Percentiles rank a stretch among this genome's conserved stretches.
Evolutionary conservation across 2,329 filamentous ascomycete genomes (phyloP).

Genomic region (Nemania diffusa): DNA sequence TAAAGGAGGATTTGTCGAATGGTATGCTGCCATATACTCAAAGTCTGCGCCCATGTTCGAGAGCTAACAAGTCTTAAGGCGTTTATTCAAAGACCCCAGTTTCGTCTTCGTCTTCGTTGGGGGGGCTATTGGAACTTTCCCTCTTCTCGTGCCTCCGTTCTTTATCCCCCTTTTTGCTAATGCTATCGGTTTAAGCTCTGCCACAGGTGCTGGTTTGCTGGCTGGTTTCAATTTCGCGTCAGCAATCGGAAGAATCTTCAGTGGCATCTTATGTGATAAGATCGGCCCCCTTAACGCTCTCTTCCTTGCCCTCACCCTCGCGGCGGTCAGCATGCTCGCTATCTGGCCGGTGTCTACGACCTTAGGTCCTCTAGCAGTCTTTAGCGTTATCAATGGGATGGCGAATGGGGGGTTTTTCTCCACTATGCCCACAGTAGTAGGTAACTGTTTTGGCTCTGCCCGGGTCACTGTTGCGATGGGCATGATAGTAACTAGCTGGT

Average conservation of each 20-base stretch:
- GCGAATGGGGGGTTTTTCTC: constrained; percentile 73
- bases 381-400: constrained; percentile 68
- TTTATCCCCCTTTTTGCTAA: constrained; percentile 62
- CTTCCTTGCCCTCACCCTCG: constrained; percentile 61
- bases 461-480: constrained; percentile 67
- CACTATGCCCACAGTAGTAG: constrained; percentile 71
- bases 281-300: constrained; percentile 67
- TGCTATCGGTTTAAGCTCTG: constrained; percentile 64
- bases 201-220: constrained; percentile 65
- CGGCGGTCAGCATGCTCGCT: constrained; percentile 66
- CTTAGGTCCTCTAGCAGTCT: constrained; percentile 63
- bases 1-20: constrained; percentile 54
- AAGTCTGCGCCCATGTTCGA: not conserved
- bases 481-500: constrained; percentile 71
- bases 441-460: constrained; percentile 66
- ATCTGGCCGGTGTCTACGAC: constrained; percentile 69
- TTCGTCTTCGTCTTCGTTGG: constrained; percentile 59
- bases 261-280: constrained; percentile 64
- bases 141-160: constrained; percentile 63
- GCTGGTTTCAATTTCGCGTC: constrained; percentile 71
- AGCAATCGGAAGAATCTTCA: constrained; percentile 65
- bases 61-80: constrained; percentile 44
- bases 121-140: constrained; percentile 61
- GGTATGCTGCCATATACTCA: constrained; percentile 44
- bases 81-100: constrained; percentile 57